A percentile compares a stretch with the other conserved stretches of the same genome.
These are phyloP conservation scores for Chaetomium sp. DNA, from an alignment of 2,329 filamentous ascomycete genomes.

Conservation along the genomic window DNA sequence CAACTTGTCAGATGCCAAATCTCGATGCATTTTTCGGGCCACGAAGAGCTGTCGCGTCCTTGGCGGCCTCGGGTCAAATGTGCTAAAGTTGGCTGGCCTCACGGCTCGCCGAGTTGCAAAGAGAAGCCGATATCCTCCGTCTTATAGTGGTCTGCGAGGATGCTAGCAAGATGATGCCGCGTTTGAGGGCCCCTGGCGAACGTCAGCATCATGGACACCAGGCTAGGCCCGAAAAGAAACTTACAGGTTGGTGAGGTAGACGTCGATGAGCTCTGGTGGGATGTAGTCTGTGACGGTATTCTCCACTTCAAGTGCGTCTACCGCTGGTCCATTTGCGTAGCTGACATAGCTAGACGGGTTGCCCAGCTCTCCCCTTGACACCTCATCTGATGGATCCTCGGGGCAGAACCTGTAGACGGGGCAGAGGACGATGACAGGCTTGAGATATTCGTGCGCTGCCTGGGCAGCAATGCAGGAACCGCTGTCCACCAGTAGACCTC, in stretches of 20 bases:
- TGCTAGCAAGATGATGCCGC: constrained; percentile 70
- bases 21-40: constrained; percentile 22
- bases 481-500: constrained; percentile 78
- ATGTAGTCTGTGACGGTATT: constrained; percentile 36
- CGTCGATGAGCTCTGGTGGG: constrained; percentile 35
- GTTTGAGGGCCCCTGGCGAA: constrained; percentile 64
- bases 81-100: constrained; percentile 11
- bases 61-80: neutral
- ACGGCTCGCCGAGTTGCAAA: constrained; percentile 40
- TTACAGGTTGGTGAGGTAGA: constrained; percentile 45
- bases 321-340: constrained; percentile 77
- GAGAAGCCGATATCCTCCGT: constrained; percentile 69
- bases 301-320: constrained; percentile 64
- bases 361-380: constrained; percentile 83
- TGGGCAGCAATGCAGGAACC: constrained; percentile 83
- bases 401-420: constrained; percentile 95
- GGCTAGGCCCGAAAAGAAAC: constrained; percentile 26
- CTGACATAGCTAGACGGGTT: constrained; percentile 74
- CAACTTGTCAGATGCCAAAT: constrained; percentile 11
- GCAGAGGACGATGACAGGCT: constrained; percentile 83
- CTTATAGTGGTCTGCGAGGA: constrained; percentile 76
- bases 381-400: constrained; percentile 80
- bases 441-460: constrained; percentile 79
- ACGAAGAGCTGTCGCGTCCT: constrained; percentile 30
- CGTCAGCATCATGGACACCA: constrained; percentile 13